A percentile compares a stretch with the other conserved stretches of the same genome.
These are phyloP conservation scores for Eucalyptus paniculata DNA, from an alignment of 345 rosid genomes.

Conservation along the genomic window DNA sequence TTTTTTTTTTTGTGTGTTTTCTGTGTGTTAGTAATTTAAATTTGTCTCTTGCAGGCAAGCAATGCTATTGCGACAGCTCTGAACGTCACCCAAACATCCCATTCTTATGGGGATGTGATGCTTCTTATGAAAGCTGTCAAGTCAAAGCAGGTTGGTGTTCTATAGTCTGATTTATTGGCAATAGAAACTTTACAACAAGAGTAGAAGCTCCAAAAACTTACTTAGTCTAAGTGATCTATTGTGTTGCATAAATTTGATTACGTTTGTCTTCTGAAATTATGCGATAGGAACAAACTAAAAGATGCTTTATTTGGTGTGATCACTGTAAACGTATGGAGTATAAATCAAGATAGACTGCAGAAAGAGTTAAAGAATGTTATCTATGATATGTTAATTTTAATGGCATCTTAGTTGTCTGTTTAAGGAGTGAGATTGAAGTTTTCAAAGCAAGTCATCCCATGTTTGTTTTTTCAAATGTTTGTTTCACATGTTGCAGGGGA, in stretches of 20 bases:
- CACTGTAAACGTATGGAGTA: neutral
- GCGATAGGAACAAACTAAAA: neutral
- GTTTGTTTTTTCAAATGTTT: neutral
- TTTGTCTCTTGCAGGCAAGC: slow-evolving; percentile 43
- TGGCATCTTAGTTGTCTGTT: neutral
- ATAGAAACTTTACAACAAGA: neutral
- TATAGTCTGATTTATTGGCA: neutral
- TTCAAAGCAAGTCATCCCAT: neutral
- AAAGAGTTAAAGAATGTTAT: neutral
- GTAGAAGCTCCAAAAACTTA: neutral
- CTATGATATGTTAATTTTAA: neutral
- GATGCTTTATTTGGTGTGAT: neutral
- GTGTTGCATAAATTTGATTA: neutral
- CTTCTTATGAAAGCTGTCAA: slow-evolving; percentile 62
- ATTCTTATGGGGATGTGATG: slow-evolving; percentile 87
- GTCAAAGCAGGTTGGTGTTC: slow-evolving; percentile 33
- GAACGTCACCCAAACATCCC: slow-evolving; percentile 76
- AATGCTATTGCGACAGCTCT: slow-evolving; percentile 62
- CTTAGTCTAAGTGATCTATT: neutral
- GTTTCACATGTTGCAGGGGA: slow-evolving; percentile 38
- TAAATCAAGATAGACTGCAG: neutral
- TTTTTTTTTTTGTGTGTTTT: neutral
- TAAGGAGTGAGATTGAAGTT: neutral
- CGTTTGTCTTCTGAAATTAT: neutral
- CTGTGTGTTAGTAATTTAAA: neutral